Evolutionary conservation across 768 basidiomycete genomes (phyloP), one percentile per base, ranked within the genome.

Genomic region (Calocera viscosa): DNA sequence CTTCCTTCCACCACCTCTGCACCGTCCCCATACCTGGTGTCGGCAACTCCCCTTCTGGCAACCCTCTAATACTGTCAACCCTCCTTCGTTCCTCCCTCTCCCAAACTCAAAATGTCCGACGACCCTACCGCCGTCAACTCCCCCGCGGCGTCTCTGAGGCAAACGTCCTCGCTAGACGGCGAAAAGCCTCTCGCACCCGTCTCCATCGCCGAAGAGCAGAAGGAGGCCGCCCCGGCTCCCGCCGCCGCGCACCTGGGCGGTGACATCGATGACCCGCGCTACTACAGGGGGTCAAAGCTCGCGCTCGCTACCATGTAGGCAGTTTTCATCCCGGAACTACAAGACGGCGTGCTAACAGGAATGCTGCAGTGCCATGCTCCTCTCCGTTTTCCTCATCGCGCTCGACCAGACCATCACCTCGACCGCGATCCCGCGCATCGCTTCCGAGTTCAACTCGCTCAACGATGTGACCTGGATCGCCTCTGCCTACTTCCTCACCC

Each of bases 401-500:
- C 68, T 77, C 47, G 78, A 80, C 63, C 78, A 80, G 67, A 74
- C 79, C 1, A 80, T 81, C 70, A 72, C 80, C 28, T 67, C 73
- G 8, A 72, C 73, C 33, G 74, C 73, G 1, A 73, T 74, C 38
- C 75, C 75, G 11, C 68, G 68, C 24, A 75, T 77, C 63, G 74
- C 74, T 16, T 73, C 74, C 35, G 67, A 73, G 39, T 77, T 77
- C 64, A 64, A 76, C 65, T 70, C 73, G 0, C 70, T 77, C 22
- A 68, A 69, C 39, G 71, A 75, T 26, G 72, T 76, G 8, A 71
- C 73, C 43, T 73, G 73, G 76, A 73, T 72, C 19, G 69, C 67
- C 30, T 70, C 65, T 28, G 64, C 69, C 17, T 72, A 71, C 65
- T 72, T 75, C 32, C 66, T 74, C 64, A 70, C 72, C 19, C 70